Base-by-base conservation (phyloP, 305 asterid species). In the Stenogyne calaminthoides region DNA sequence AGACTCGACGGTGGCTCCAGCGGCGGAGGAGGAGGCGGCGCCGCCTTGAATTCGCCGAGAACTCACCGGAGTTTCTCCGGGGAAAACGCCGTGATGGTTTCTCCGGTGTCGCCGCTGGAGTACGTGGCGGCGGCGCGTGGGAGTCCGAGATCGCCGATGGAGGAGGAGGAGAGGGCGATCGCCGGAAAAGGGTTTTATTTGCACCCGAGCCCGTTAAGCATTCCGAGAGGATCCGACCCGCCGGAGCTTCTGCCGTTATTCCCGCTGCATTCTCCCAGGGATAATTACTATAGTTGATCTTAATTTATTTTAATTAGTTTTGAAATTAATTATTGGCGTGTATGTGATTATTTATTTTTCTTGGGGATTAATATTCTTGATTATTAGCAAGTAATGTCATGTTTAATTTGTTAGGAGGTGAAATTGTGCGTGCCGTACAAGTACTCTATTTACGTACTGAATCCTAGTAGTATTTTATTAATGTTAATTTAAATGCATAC, bases 191-290 rank as follows among this genome's bases (percentile, higher is more conserved):
- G 97, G 1, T 92, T 84, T 77, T 92, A 88, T 70, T 72, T 92
- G 72, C 97, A 88, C 82, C 95, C 97, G 29, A 82, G 85, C 64
- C 88, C 89, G 64, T 40, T 82, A 15, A 84, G 78, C 68, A 86
- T 88, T 0, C 95, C 90, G 1, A 80, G 87, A 76, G 89, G 88
- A 62, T 69, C 82, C 67, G 88, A 85, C 70, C 93, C 91, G 80
- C 96, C 96, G 19, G 83, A 80, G 87, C 95, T 93, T 27, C 73
- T 93, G 80, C 89, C 96, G 25, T 69, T 93, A 85, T 93, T 93
- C 84, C 98, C 98, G 7, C 86, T 88, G 16, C 83, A 67, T 52
- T 88, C 91, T 6, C 87, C 92, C 0, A 74, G 78, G 58, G 77
- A 75, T 56, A 20, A 20, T 32, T 57, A 61, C 39, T 19, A 10